These are phyloP conservation scores for Abrus pulchellus DNA, from an alignment of 306 rosid genomes.

Conservation along the genomic window DNA sequence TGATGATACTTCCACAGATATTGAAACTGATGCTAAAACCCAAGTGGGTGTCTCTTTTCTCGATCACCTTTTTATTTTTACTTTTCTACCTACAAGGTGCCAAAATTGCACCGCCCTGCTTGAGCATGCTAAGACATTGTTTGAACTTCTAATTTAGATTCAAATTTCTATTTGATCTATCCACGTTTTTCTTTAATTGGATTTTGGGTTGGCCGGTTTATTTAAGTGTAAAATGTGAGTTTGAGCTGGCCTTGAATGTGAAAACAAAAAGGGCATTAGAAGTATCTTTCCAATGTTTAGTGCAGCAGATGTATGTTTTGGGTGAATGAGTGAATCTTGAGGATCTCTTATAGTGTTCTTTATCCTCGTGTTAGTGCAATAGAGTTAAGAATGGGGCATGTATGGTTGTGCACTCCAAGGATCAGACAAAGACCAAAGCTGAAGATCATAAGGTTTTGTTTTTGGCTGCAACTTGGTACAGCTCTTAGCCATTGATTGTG, in stretches of 20 bases:
- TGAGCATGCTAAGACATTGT: too few relatives aligned
- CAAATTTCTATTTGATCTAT: too few relatives aligned
- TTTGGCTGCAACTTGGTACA: neutral
- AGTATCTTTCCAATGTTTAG: neutral
- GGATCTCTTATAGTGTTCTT: neutral
- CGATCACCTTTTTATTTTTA: neutral
- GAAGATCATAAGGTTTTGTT: constrained; percentile 70
- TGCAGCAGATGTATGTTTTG: constrained; percentile 15
- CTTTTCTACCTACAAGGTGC: too few relatives aligned
- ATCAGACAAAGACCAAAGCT: constrained; percentile 57
- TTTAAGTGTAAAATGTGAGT: too few relatives aligned
- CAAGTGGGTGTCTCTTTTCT: constrained; percentile 50
- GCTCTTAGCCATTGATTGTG: neutral
- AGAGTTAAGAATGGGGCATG: constrained; percentile 59
- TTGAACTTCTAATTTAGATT: too few relatives aligned
- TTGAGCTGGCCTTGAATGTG: neutral
- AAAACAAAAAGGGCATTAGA: neutral
- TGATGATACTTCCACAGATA: constrained; percentile 83
- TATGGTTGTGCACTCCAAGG: constrained; percentile 65
- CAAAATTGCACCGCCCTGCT: too few relatives aligned
- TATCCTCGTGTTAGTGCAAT: constrained; percentile 55
- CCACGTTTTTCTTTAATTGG: too few relatives aligned
- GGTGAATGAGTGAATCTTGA: constrained; percentile 12
- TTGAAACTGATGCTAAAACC: constrained; percentile 70
- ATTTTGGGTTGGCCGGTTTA: too few relatives aligned